phyloP scores from a whole-genome alignment of 495 filamentous ascomycete species.

The Hypomontagnella monticulosa region DNA sequence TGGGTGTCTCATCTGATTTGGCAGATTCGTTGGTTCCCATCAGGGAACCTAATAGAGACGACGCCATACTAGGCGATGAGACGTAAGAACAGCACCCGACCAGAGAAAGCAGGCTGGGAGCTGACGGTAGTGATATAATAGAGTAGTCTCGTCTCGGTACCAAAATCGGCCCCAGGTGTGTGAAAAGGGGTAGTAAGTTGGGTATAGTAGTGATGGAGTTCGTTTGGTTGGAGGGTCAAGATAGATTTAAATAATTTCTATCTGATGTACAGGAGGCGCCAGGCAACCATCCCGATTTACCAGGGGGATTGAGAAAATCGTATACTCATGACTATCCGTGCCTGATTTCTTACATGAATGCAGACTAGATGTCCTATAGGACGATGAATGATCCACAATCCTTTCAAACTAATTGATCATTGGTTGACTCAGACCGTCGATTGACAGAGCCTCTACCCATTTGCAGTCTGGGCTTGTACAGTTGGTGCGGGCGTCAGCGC shows the following conservation, averaged over 20 bases:
- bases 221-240: neutral
- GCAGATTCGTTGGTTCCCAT: conserved; percentile 12
- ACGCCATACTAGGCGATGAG: conserved; percentile 31
- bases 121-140: neutral
- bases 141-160: neutral
- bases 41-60: conserved; percentile 12
- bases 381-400: neutral
- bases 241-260: conserved; percentile 10
- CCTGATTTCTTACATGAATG: neutral
- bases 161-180: neutral
- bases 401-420: neutral
- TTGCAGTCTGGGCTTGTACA: too few species aligned
- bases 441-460: neutral
- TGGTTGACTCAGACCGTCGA: conserved; percentile 27
- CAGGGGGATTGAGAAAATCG: neutral
- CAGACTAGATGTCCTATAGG: conserved; percentile 15
- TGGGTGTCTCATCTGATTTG: conserved; percentile 1
- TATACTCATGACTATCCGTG: neutral
- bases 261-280: neutral
- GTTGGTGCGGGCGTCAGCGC: too few species aligned
- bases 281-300: neutral
- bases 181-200: neutral
- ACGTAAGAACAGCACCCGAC: neutral
- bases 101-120: neutral
- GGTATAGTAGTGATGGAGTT: neutral